These are phyloP conservation scores for Irpex sp. DNA, from an alignment of 1,284 basidiomycete genomes.

Conservation along the genomic window DNA sequence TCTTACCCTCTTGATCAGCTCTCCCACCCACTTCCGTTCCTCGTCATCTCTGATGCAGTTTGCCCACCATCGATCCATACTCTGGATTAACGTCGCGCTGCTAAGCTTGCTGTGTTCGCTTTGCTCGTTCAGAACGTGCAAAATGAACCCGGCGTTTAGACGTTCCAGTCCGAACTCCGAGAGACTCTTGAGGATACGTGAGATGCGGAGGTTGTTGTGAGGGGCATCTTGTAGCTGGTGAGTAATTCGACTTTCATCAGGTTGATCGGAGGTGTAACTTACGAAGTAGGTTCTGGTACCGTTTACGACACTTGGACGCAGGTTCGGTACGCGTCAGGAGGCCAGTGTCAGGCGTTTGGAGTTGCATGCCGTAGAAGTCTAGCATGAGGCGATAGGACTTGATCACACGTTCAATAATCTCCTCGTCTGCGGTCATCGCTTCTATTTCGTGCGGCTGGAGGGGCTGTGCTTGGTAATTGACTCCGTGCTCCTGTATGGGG, in stretches of 20 bases:
- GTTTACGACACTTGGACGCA: conserved; percentile 41
- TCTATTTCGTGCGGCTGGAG: conserved; percentile 62
- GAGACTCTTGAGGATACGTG: conserved; percentile 73
- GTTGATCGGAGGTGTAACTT: conserved; percentile 37
- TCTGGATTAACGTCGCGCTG: conserved; percentile 43
- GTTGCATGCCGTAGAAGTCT: conserved; percentile 71
- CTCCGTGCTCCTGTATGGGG: conserved; percentile 64
- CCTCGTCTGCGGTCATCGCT: conserved; percentile 51
- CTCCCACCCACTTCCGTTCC: conserved; percentile 54
- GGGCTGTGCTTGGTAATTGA: conserved; percentile 66
- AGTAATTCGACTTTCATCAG: neutral
- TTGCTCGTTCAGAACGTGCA: conserved; percentile 68
- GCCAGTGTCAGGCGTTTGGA: conserved; percentile 53
- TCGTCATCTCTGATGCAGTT: conserved; percentile 62
- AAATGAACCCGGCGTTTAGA: conserved; percentile 62
- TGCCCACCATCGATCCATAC: conserved; percentile 78
- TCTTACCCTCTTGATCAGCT: conserved; percentile 46
- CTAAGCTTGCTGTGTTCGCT: conserved; percentile 56
- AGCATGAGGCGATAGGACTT: conserved; percentile 69
- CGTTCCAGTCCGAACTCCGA: conserved; percentile 65
- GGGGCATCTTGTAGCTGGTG: conserved; percentile 41
- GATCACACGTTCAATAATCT: conserved; percentile 48
- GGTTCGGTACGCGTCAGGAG: conserved; percentile 38
- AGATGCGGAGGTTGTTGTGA: conserved; percentile 77
- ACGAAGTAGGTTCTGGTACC: conserved; percentile 66